A percentile compares a stretch with the other conserved stretches of the same genome.
Conservation (phyloP, 2,329 filamentous ascomycete genomes). For the Talaromyces piceae region DNA sequence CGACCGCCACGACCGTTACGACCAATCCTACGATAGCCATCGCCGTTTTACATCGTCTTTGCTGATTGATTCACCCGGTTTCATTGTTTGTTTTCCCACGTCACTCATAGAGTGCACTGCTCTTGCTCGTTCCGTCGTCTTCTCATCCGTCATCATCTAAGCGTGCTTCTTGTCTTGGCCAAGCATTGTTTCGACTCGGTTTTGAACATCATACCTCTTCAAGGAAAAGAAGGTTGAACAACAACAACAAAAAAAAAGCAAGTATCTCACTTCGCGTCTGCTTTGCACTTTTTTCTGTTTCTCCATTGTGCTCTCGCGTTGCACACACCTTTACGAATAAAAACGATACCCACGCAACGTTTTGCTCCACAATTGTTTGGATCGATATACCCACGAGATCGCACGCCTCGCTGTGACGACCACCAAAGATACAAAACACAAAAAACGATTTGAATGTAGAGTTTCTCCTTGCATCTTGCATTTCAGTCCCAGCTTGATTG, state of each 20-base stretch:
- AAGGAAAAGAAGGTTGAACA: neutral
- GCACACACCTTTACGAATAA: neutral
- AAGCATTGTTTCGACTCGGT: too few species aligned
- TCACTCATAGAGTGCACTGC: conserved; percentile 8
- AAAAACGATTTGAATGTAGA: conserved; percentile 19
- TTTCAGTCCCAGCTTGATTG: conserved; percentile 15
- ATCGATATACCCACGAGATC: conserved; percentile 1
- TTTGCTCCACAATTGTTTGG: neutral
- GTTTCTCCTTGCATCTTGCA: conserved; percentile 13
- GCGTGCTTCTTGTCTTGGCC: too few species aligned
- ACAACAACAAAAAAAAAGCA: too few species aligned
- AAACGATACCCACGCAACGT: conserved; percentile 3
- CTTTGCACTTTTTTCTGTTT: neutral
- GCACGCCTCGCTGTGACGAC: neutral
- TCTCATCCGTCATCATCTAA: too few species aligned
- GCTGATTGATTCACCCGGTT: conserved; percentile 10
- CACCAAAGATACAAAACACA: conserved; percentile 4
- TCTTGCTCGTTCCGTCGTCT: neutral
- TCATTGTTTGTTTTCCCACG: too few species aligned
- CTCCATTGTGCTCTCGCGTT: neutral
- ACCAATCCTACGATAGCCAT: conserved; percentile 14
- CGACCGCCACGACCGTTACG: conserved; percentile 28
- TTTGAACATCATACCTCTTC: too few species aligned
- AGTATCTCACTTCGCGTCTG: too few species aligned
- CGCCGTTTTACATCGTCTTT: conserved; percentile 8